phyloP scores from a whole-genome alignment of 2,329 filamentous ascomycete genomes.

The Fusarium albidum region DNA sequence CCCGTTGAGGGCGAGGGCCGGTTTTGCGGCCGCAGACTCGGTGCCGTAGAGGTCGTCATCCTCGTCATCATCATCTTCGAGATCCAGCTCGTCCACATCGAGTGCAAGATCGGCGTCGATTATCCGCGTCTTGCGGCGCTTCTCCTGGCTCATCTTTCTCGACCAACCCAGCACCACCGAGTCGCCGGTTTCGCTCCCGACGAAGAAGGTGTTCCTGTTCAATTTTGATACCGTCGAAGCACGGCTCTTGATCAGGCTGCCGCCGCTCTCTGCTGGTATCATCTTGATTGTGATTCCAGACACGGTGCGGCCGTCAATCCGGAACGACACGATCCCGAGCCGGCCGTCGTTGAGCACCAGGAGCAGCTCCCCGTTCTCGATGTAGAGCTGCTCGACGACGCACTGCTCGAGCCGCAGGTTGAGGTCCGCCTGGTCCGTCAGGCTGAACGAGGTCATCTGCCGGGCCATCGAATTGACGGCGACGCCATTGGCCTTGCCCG shows the following conservation, averaged over 20 bases:
- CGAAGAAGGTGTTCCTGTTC: slow-evolving; percentile 75
- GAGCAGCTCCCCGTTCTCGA: slow-evolving; percentile 83
- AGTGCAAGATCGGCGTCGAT: slow-evolving; percentile 61
- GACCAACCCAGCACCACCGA: slow-evolving; percentile 85
- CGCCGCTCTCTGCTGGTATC: slow-evolving; percentile 70
- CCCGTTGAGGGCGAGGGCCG: slow-evolving; percentile 49
- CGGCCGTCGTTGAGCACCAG: slow-evolving; percentile 80
- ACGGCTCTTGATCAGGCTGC: slow-evolving; percentile 65
- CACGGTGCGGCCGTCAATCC: slow-evolving; percentile 88
- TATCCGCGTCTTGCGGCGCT: slow-evolving; percentile 69
- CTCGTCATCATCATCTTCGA: slow-evolving; percentile 69
- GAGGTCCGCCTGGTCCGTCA: slow-evolving; percentile 86
- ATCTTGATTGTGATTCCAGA: slow-evolving; percentile 81
- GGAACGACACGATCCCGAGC: slow-evolving; percentile 80
- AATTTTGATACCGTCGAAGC: slow-evolving; percentile 76
- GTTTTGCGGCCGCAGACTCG: slow-evolving; percentile 70
- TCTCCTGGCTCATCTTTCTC: slow-evolving; percentile 69
- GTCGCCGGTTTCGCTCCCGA: slow-evolving; percentile 85
- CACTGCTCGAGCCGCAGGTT: slow-evolving; percentile 83
- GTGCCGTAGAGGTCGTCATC: slow-evolving; percentile 68
- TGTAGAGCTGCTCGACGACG: slow-evolving; percentile 77
- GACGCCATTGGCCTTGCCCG: slow-evolving; percentile 90
- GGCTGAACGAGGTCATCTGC: slow-evolving; percentile 81
- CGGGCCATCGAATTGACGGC: slow-evolving; percentile 92
- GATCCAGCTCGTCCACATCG: slow-evolving; percentile 60